Base-by-base conservation (phyloP, 345 rosid genomes). In the Euclidium syriacum region DNA sequence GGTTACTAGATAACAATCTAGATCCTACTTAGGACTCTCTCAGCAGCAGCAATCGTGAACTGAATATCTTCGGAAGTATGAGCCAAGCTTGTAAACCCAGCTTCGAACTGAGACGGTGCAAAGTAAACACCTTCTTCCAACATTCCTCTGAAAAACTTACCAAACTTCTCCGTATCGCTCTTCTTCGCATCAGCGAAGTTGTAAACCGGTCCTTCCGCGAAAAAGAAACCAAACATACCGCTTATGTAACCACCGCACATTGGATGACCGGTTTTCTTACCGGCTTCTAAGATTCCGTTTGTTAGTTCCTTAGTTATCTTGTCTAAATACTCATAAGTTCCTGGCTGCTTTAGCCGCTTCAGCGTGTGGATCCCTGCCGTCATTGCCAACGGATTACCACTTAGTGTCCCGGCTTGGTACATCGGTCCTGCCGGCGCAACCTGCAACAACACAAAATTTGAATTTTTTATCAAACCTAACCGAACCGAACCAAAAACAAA, bases 161-260 rank as follows among this genome's bases (percentile, higher is more conserved):
- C 99, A 54, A 94, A 94, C 73, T 94, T 94, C 30, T 80, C 80
- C 0, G 84, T 48, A 23, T 94, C 95, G 14, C 97, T 85, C 73
- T 84, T 87, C 81, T 86, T 94, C 7, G 97, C 92, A 58, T 90
- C 97, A 0, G 59, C 73, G 7, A 94, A 94, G 77, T 82, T 76
- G 77, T 83, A 23, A 22, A 94, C 96, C 7, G 95, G 96, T 30
- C 95, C 97, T 68, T 90, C 83, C 1, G 89, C 76, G 73, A 94
- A 94, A 87, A 94, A 94, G 85, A 84, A 94, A 7, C 99, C 99
- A 2, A 90, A 94, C 97, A 94, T 90, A 43, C 97, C 99, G 0
- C 83, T 36, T 15, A 94, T 84, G 74, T 81, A 63, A 43, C 90
- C 99, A 0, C 99, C 99, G 2, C 92, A 90, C 11, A 94, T 85